Evolutionary conservation across 257 asterid species (phyloP), one percentile per base, ranked within the genome.

Genomic region (Lycium ferocissimum): DNA sequence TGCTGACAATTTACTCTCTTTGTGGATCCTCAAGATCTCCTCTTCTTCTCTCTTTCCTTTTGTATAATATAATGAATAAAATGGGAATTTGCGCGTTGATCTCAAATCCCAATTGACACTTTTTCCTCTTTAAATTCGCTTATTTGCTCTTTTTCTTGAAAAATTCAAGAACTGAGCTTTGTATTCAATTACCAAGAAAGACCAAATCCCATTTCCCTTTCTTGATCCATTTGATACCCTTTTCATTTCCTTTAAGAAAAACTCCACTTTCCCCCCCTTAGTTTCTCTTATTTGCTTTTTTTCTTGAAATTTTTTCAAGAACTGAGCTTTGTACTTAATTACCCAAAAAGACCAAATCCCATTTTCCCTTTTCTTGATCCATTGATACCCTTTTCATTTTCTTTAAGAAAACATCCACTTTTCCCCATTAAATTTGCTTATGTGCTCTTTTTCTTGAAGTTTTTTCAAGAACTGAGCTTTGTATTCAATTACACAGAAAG

Each of bases 11-110:
- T 22, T 8, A 13, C 65, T 51, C 47, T 53, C 20, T 53, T 14
- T 7, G 13, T 22, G 43, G 49, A 45, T 7, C 81, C 81, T 61
- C 81, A 75, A 12, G 62, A 75, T 75, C 82, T 75, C 78, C 38
- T 62, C 79, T 70, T 70, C 38, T 72, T n/a, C 80, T 72, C 65
- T 53, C 65, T 26, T 53, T 76, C 82, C 47, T 66, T 2, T 2
- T 40, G 4, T 4, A n/a, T 18, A 17, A 8, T 66, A 33, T 1
- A 26, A n/a, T 14, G 22, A 63, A 20, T 20, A 11, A 33, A 65
- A 3, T 54, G 18, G 20, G 10, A 58, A 17, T 43, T 18, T 40
- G 1, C 79, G 54, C 14, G 79, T 70, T 17, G 13, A 70, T 17
- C 79, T 54, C 35, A 81, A 35, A 6, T 61, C 67, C 80, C 15